A percentile compares a stretch with the other conserved stretches of the same genome.
Evolutionary conservation across 805 yeast species (phyloP).

Genomic region (Torulaspora indica): DNA sequence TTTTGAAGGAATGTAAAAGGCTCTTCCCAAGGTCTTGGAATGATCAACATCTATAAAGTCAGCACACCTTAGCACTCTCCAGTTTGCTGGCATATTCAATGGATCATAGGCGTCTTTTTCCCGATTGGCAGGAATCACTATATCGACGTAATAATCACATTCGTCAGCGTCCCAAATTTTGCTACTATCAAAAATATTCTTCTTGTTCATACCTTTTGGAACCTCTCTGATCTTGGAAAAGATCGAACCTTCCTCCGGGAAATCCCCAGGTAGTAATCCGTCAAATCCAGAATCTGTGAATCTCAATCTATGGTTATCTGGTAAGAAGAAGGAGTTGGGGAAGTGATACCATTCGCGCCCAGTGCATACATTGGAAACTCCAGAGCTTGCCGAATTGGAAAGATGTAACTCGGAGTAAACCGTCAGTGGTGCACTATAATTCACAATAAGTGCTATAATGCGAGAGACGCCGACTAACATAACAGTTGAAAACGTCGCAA

Average conservation of each 20-base stretch:
- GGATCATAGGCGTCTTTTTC: conserved; percentile 42
- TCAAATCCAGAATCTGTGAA: conserved; percentile 76
- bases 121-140: conserved; percentile 44
- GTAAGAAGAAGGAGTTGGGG: conserved; percentile 82
- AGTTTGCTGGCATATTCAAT: conserved; percentile 30
- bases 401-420: conserved; percentile 43
- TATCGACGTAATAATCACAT: conserved; percentile 73
- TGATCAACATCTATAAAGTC: conserved; percentile 49
- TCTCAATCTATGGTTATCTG: conserved; percentile 54
- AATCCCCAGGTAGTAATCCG: conserved; percentile 87
- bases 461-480: conserved; percentile 44
- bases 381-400: conserved; percentile 31
- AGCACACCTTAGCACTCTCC: conserved; percentile 49
- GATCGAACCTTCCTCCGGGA: conserved; percentile 43
- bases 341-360: conserved; percentile 95
- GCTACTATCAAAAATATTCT: conserved; percentile 58
- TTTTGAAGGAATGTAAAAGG: conserved; percentile 48
- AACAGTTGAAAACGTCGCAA: conserved; percentile 5
- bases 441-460: conserved; percentile 53
- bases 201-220: conserved; percentile 71
- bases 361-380: conserved; percentile 60
- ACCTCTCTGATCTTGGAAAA: conserved; percentile 41
- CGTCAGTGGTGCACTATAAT: conserved; percentile 69
- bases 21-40: conserved; percentile 52
- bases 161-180: conserved; percentile 45